Percentiles rank a stretch among this genome's conserved stretches.
Evolutionary conservation across 2,329 filamentous ascomycete species (phyloP).

Genomic region (Dactylonectria macrodidyma): DNA sequence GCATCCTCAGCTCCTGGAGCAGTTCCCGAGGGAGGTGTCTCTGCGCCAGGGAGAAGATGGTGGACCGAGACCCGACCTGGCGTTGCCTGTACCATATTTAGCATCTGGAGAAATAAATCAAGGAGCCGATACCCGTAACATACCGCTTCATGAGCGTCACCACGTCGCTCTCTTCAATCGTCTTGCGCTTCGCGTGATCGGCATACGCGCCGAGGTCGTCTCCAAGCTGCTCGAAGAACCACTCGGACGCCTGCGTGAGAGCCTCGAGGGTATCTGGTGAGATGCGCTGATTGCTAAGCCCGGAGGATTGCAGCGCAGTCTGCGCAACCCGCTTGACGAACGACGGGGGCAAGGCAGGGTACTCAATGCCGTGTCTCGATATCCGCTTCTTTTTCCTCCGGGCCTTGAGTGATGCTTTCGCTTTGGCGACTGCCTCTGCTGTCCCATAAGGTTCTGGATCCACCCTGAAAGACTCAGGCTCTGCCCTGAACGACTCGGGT

Average conservation of each 20-base stretch:
- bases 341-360: slow-evolving; percentile 79
- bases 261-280: slow-evolving; percentile 81
- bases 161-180: slow-evolving; percentile 88
- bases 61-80: slow-evolving; percentile 78
- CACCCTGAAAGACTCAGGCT: neutral
- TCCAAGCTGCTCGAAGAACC: slow-evolving; percentile 91
- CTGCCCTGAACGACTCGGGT: neutral
- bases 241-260: slow-evolving; percentile 86
- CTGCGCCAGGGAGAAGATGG: slow-evolving; percentile 88
- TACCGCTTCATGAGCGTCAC: slow-evolving; percentile 88
- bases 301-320: slow-evolving; percentile 78
- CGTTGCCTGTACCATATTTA: slow-evolving; percentile 76
- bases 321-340: slow-evolving; percentile 83
- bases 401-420: slow-evolving; percentile 34
- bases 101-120: slow-evolving; percentile 43
- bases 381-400: slow-evolving; percentile 60
- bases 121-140: slow-evolving; percentile 52
- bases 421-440: neutral
- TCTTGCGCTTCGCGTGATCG: slow-evolving; percentile 85
- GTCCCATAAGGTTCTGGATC: neutral
- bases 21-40: slow-evolving; percentile 86
- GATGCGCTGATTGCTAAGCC: slow-evolving; percentile 77
- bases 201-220: slow-evolving; percentile 87
- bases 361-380: slow-evolving; percentile 81
- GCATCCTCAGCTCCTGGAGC: slow-evolving; percentile 85